Base-by-base conservation (phyloP, 257 asterid species). In the Penstemon newberryi region DNA sequence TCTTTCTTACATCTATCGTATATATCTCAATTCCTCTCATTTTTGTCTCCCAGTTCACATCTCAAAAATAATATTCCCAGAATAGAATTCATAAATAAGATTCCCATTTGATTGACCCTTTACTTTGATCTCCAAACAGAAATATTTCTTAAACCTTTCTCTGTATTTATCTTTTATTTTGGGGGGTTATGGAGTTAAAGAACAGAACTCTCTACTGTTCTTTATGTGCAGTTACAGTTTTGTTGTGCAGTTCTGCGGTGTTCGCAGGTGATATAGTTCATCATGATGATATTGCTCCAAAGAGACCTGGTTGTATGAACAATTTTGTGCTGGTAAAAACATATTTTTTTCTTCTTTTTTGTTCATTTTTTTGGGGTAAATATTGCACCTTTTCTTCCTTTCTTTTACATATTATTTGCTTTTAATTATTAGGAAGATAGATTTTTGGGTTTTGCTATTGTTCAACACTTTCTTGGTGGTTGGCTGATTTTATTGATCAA, bases 221-320 rank as follows among this genome's bases (percentile, higher is more conserved):
- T 65, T 78, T 70, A 71, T 69, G 70, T 74, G 76, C 77, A 39
- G 80, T 76, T 71, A 52, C 78, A 65, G 83, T 77, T 77, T 65
- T 85, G 67, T 60, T 84, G 44, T 75, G 73, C 78, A 58, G 80
- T 71, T 76, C 78, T 60, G 62, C 39, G 50, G 96, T 84, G 11
- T 78, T 74, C 77, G 96, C 87, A 9, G 96, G 96, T 52, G 98
- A 92, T 73, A 92, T 89, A 38, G 96, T 92, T 71, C 98, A 89
- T 78, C 91, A 79, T 52, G 98, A 89, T 79, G 89, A 89, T 75
- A 56, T 72, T 33, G 89, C 98, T 56, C 98, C 98, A 2, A 84
- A 74, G 74, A 79, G 87, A 57, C 95, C 96, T 61, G 96, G 96
- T 15, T 92, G 98, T 72, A 86, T 81, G 19, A 92, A 92, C 77